phyloP scores from a whole-genome alignment of 345 rosid genomes.

The Rhodamnia argentea region DNA sequence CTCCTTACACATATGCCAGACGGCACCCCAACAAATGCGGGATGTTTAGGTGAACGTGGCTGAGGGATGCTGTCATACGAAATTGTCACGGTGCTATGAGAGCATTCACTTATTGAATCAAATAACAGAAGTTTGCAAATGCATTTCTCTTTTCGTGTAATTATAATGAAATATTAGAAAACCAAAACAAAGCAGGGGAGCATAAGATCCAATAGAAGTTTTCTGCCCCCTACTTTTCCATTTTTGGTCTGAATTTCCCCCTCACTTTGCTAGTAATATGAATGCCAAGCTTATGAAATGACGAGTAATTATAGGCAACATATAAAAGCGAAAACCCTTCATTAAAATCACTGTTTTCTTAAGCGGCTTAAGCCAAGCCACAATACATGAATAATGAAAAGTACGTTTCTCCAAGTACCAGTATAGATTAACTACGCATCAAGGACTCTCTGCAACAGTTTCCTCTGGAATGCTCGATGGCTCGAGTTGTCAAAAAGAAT shows the following conservation, averaged over 20 bases:
- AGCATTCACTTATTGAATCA: not conserved
- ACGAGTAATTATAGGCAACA: not conserved
- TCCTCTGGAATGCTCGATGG: not conserved
- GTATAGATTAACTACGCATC: not conserved
- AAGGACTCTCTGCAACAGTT: not conserved
- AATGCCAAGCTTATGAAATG: not conserved
- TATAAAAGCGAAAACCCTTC: not conserved
- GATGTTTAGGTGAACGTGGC: not conserved
- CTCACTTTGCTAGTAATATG: not conserved
- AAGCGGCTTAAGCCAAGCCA: not conserved
- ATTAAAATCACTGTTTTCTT: not conserved
- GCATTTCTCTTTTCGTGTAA: not conserved
- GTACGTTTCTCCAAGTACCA: not conserved
- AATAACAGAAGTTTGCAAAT: not conserved
- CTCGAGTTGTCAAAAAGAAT: not conserved
- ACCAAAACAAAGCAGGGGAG: not conserved
- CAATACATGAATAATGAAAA: not conserved
- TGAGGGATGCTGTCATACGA: not conserved
- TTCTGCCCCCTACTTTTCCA: not conserved
- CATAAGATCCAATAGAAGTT: not conserved
- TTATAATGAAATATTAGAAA: not conserved
- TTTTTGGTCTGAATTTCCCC: not conserved
- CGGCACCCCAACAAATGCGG: not conserved
- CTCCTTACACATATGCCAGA: not conserved
- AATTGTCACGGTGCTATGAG: not conserved